phyloP scores from a whole-genome alignment of 202 grass and related monocot genomes.

The Carex sylvatica region DNA sequence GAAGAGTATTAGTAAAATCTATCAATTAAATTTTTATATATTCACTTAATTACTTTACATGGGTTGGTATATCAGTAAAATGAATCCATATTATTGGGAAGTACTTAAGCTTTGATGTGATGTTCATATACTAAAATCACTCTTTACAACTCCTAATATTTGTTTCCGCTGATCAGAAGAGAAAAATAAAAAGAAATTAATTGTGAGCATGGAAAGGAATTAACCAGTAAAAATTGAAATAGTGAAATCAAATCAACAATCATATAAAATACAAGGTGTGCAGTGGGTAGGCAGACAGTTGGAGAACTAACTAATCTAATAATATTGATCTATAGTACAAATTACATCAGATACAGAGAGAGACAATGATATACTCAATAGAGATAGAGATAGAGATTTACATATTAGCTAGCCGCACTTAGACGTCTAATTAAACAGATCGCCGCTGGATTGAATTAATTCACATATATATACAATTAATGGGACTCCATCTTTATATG shows the following conservation, averaged over 20 bases:
- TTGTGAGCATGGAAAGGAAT: not conserved
- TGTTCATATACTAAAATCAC: not conserved
- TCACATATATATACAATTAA: too few species aligned
- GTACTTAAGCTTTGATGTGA: too few species aligned
- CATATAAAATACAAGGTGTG: not conserved
- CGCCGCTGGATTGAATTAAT: too few species aligned
- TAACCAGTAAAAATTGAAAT: not conserved
- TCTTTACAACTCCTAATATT: not conserved
- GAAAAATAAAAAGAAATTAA: not conserved
- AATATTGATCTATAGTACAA: not conserved
- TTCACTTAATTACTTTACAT: too few species aligned
- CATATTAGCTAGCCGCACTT: not conserved
- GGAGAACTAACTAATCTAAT: slow-evolving; percentile 5
- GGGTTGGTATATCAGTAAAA: too few species aligned
- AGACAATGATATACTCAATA: too few species aligned
- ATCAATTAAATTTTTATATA: too few species aligned
- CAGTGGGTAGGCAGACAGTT: slow-evolving; percentile 6
- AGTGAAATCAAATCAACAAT: not conserved
- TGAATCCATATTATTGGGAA: too few species aligned
- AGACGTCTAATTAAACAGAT: too few species aligned
- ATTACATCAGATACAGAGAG: not conserved
- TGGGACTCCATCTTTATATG: too few species aligned
- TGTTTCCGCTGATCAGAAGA: too few species aligned
- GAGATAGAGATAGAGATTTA: not conserved
- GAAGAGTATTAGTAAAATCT: too few species aligned